Base-by-base conservation (phyloP, 1,284 basidiomycete species). In the Cutaneotrichosporon daszewskae region DNA sequence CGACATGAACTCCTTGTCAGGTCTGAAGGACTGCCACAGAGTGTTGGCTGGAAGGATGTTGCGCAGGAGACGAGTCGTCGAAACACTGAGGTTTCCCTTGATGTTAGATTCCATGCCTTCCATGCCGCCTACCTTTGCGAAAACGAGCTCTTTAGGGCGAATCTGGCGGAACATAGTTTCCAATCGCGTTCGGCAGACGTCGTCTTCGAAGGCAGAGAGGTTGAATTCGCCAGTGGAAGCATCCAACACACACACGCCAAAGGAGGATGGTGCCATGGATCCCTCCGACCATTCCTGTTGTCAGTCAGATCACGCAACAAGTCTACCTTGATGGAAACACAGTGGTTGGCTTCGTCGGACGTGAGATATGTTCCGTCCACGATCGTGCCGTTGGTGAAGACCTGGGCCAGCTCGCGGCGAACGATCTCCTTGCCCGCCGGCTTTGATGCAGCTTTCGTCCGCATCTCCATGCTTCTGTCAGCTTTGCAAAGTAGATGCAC, bases 141-240 rank as follows among this genome's bases (percentile, higher is more conserved):
- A 89, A 10, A 99, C 71, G 19, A 97, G 72, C 66, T 98, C 95
- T 69, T 96, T 96, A 1, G 90, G 88, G 38, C 91, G 77, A 42
- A 97, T 75, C 62, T 96, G 92, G 47, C 94, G 78, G 71, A 98
- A 81, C 62, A 96, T 74, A 0, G 95, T 99, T 73, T 98, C 94
- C 51, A 99, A 74, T 59, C 83, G 84, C 4, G 94, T 97, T 29
- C 90, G 79, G 58, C 86, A 91, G 13, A 87, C 78, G 65, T 98
- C 95, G 60, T 99, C 95, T 46, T 86, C 80, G 63, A 98, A 96
- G 1, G 79, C 76, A 42, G 87, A 85, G 58, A 98, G 68, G 58
- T 90, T 86, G 75, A 99, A 98, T 66, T 96, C 87, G 48, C 91
- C 94, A 0, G 95, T 98, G 7, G 92, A 80, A 47, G 91, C 92